phyloP scores from a whole-genome alignment of 352 stramenopile species.

The Pythium scleroteichum region DNA sequence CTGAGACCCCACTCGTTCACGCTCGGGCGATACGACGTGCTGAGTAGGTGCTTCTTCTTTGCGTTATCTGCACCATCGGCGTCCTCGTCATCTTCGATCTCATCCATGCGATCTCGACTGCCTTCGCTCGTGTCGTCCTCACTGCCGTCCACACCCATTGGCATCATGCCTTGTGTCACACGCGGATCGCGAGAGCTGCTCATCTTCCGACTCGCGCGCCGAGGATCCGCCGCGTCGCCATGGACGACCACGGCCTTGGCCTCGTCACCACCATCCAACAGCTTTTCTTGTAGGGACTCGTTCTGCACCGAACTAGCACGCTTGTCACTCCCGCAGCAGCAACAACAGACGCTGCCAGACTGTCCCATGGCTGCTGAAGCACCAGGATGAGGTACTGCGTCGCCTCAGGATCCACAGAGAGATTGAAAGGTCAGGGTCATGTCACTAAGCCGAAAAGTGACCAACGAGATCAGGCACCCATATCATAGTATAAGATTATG shows the following conservation, averaged over 20 bases:
- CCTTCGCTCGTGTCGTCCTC: constrained; percentile 14
- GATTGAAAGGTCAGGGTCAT: not conserved
- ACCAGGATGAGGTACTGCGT: too few species aligned
- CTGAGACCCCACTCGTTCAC: constrained; percentile 15
- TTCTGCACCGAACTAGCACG: constrained; percentile 40
- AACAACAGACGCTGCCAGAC: constrained; percentile 45
- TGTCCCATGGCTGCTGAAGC: constrained; percentile 28
- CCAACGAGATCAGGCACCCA: constrained; percentile 6
- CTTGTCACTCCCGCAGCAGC: constrained; percentile 42
- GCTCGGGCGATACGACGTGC: constrained; percentile 5
- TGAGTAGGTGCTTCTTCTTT: not conserved
- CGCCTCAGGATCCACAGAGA: too few species aligned
- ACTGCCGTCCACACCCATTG: constrained; percentile 1
- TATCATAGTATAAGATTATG: constrained; percentile 32
- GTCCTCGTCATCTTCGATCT: constrained; percentile 17
- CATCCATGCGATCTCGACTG: constrained; percentile 10
- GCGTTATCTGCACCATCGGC: not conserved
- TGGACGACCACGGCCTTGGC: not conserved
- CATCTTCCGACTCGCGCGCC: constrained; percentile 12
- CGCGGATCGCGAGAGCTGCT: constrained; percentile 5
- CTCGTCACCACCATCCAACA: constrained; percentile 39
- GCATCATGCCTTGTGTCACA: constrained; percentile 5
- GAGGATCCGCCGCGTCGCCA: not conserved
- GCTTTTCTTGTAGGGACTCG: constrained; percentile 52
- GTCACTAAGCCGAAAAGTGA: not conserved